These are phyloP conservation scores for Sugiyamaella floridensis DNA, from an alignment of 805 yeast species.

Conservation along the genomic window DNA sequence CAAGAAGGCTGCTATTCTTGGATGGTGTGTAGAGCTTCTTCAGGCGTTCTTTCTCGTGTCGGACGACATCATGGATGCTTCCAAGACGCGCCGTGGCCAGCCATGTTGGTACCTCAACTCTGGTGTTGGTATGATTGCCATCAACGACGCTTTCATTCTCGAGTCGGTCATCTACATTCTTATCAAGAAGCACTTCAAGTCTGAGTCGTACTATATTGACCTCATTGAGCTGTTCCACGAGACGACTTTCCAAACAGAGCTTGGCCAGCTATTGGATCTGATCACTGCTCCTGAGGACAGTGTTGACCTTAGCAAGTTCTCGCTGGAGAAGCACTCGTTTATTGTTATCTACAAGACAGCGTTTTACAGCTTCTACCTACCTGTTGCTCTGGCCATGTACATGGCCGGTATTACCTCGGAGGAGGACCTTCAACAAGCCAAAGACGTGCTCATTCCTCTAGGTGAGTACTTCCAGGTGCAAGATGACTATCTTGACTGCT, in stretches of 20 bases:
- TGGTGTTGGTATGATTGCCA: slow-evolving; percentile 86
- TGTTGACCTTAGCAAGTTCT: slow-evolving; percentile 82
- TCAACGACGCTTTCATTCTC: slow-evolving; percentile 93
- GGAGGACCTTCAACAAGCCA: slow-evolving; percentile 78
- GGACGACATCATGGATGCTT: slow-evolving; percentile 97
- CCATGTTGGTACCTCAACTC: slow-evolving; percentile 90
- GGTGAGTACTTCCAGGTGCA: slow-evolving; percentile 99
- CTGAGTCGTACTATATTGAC: slow-evolving; percentile 79
- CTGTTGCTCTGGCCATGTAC: slow-evolving; percentile 94
- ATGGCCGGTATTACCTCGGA: slow-evolving; percentile 72
- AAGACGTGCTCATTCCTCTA: slow-evolving; percentile 80
- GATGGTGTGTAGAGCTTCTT: slow-evolving; percentile 90
- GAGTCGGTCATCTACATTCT: slow-evolving; percentile 90
- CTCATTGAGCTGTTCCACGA: slow-evolving; percentile 92
- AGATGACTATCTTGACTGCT: slow-evolving; percentile 94
- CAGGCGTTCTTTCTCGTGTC: slow-evolving; percentile 97
- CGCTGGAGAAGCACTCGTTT: slow-evolving; percentile 84
- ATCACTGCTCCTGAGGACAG: slow-evolving; percentile 96
- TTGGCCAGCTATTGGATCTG: slow-evolving; percentile 92
- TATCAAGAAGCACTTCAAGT: slow-evolving; percentile 80
- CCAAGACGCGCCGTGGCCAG: slow-evolving; percentile 96
- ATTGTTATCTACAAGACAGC: slow-evolving; percentile 97
- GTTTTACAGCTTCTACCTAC: slow-evolving; percentile 92
- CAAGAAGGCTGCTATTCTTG: slow-evolving; percentile 77
- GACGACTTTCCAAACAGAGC: slow-evolving; percentile 93